These are phyloP conservation scores for Aspergillus costaricaensis DNA, from an alignment of 2,329 filamentous ascomycete species.

Conservation along the genomic window DNA sequence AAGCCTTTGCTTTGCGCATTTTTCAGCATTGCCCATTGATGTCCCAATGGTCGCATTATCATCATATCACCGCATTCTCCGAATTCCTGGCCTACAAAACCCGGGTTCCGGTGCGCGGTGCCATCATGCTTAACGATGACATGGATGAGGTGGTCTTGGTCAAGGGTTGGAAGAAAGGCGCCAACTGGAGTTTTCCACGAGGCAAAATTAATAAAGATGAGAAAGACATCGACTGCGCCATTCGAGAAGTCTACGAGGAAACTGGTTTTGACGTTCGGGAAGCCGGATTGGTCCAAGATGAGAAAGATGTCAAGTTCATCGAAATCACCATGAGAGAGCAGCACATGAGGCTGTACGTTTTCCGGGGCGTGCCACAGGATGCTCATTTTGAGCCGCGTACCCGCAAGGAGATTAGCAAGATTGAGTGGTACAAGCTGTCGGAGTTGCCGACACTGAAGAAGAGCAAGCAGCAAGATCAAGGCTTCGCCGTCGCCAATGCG, in stretches of 20 bases:
- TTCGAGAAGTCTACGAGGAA: slow-evolving; percentile 94
- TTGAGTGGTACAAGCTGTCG: slow-evolving; percentile 88
- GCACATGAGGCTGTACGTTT: slow-evolving; percentile 89
- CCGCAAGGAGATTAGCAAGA: slow-evolving; percentile 95
- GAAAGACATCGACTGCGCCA: slow-evolving; percentile 86
- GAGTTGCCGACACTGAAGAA: slow-evolving; percentile 82
- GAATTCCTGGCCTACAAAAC: slow-evolving; percentile 95
- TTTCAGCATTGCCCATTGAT: slow-evolving; percentile 93
- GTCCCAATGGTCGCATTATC: slow-evolving; percentile 73
- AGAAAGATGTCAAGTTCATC: slow-evolving; percentile 76
- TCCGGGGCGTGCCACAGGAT: slow-evolving; percentile 83
- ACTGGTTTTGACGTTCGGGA: slow-evolving; percentile 81
- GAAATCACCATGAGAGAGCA: slow-evolving; percentile 89
- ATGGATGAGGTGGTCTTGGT: slow-evolving; percentile 95
- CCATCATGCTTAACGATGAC: slow-evolving; percentile 86
- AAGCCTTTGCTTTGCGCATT: slow-evolving; percentile 83
- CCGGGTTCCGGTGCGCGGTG: slow-evolving; percentile 87
- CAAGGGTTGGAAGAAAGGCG: slow-evolving; percentile 96
- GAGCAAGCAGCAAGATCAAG: slow-evolving; percentile 66
- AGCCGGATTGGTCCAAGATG: slow-evolving; percentile 73
- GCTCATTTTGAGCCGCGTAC: slow-evolving; percentile 87
- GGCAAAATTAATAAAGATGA: slow-evolving; percentile 99
- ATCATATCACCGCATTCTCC: slow-evolving; percentile 81
- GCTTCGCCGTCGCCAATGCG: slow-evolving; percentile 60
- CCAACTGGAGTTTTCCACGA: slow-evolving; percentile 93